Percentiles rank a stretch among this genome's conserved stretches.
Conservation (phyloP, 2,329 filamentous ascomycete genomes). For the Penicillium vulpinum region DNA sequence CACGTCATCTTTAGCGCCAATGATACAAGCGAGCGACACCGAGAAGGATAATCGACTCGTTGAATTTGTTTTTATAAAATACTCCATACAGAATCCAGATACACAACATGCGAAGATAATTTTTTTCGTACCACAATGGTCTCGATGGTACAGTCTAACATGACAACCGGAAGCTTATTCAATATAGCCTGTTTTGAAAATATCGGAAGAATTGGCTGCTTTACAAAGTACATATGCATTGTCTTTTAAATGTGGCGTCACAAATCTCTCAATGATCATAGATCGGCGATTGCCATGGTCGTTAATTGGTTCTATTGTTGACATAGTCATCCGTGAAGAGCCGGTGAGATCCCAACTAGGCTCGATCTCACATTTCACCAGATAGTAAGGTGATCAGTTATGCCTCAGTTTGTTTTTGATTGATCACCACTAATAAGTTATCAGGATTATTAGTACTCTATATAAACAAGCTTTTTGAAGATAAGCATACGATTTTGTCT, state of each 20-base stretch:
- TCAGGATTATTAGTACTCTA: neutral
- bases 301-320: neutral
- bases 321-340: neutral
- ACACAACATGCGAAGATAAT: neutral
- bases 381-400: neutral
- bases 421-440: neutral
- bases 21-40: neutral
- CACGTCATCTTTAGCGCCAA: slow-evolving; percentile 10
- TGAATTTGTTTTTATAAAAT: neutral
- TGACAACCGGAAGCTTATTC: neutral
- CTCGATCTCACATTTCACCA: neutral
- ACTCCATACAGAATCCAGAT: neutral
- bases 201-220: neutral
- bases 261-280: too few relatives aligned
- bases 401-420: neutral
- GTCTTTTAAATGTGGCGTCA: neutral
- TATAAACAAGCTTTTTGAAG: neutral
- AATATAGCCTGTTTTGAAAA: neutral
- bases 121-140: neutral
- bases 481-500: neutral
- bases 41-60: neutral
- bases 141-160: neutral
- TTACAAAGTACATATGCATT: too few relatives aligned
- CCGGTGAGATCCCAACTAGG: neutral
- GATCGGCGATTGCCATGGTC: neutral